A percentile compares a stretch with the other conserved stretches of the same genome.
These are phyloP conservation scores for Berberis thunbergii DNA, from an alignment of 164 flowering plant species.

Conservation along the genomic window DNA sequence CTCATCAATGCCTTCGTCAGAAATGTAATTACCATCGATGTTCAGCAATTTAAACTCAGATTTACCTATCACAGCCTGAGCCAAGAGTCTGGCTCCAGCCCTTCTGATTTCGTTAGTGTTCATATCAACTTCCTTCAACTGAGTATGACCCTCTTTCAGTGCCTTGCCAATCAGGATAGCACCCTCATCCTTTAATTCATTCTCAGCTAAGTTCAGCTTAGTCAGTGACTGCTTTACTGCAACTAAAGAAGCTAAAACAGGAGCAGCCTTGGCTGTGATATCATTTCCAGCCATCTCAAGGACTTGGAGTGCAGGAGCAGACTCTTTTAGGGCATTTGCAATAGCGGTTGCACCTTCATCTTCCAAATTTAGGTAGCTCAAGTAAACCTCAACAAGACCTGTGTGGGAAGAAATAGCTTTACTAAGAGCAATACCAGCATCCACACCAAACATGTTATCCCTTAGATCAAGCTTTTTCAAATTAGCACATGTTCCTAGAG, in stretches of 20 bases:
- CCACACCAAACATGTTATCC: conserved; percentile 83
- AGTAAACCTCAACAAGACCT: conserved; percentile 45
- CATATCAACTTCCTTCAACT: conserved; percentile 10
- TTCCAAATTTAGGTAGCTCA: conserved; percentile 79
- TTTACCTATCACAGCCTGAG: conserved; percentile 40
- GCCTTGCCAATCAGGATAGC: conserved; percentile 44
- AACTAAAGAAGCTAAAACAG: conserved; percentile 50
- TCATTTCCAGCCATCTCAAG: conserved; percentile 86
- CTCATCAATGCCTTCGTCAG: conserved; percentile 58
- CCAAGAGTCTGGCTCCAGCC: conserved; percentile 64
- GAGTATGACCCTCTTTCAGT: conserved; percentile 29
- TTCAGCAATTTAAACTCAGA: conserved; percentile 53
- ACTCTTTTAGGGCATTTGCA: conserved; percentile 44
- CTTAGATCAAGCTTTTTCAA: conserved; percentile 69
- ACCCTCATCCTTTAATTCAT: conserved; percentile 79
- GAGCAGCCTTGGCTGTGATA: conserved; percentile 50
- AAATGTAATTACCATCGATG: conserved; percentile 64
- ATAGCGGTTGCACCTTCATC: conserved; percentile 66
- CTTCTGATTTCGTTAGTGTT: conserved; percentile 39
- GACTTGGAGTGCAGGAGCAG: conserved; percentile 51
- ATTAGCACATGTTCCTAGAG: conserved; percentile 44
- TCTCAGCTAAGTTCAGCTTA: conserved; percentile 65
- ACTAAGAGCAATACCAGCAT: conserved; percentile 52
- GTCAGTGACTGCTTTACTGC: conserved; percentile 33
- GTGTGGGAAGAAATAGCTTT: conserved; percentile 35